Evolutionary conservation across 768 basidiomycete genomes (phyloP).

Genomic region (Stropharia rugosoannulata): DNA sequence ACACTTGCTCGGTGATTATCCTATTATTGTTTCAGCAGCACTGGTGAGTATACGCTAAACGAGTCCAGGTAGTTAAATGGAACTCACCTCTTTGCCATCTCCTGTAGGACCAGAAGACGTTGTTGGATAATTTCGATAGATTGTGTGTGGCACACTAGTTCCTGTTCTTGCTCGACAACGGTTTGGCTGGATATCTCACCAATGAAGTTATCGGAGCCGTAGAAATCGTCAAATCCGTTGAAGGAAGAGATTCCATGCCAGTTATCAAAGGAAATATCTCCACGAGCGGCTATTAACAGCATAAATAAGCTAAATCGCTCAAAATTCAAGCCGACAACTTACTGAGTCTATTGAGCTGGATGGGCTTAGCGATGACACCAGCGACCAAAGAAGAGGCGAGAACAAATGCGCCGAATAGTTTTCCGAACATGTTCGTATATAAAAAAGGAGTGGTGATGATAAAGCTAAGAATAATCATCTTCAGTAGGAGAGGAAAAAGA

Average conservation of each 20-base stretch:
- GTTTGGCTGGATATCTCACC: slow-evolving; percentile 17
- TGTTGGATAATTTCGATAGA: slow-evolving; percentile 43
- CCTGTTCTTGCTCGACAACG: slow-evolving; percentile 30
- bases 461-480: background rate
- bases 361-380: slow-evolving; percentile 14
- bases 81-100: slow-evolving; percentile 42
- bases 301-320: background rate
- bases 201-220: slow-evolving; percentile 18
- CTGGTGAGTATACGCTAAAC: background rate
- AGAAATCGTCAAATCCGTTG: slow-evolving; percentile 15
- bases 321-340: background rate
- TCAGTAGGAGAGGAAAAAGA: background rate
- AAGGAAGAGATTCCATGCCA: slow-evolving; percentile 15
- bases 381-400: slow-evolving; percentile 17
- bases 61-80: background rate
- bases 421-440: slow-evolving; percentile 19
- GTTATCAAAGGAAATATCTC: slow-evolving; percentile 16
- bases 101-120: slow-evolving; percentile 40
- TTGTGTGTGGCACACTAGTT: slow-evolving; percentile 38
- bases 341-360: slow-evolving; percentile 11
- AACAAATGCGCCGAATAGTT: slow-evolving; percentile 16
- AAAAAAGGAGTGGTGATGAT: slow-evolving; percentile 1
- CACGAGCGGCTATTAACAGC: background rate
- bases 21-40: slow-evolving; percentile 16
- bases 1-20: slow-evolving; percentile 44